These are phyloP conservation scores for Phoenix roebelenii DNA, from an alignment of 176 grass and related monocot genomes.

Conservation along the genomic window DNA sequence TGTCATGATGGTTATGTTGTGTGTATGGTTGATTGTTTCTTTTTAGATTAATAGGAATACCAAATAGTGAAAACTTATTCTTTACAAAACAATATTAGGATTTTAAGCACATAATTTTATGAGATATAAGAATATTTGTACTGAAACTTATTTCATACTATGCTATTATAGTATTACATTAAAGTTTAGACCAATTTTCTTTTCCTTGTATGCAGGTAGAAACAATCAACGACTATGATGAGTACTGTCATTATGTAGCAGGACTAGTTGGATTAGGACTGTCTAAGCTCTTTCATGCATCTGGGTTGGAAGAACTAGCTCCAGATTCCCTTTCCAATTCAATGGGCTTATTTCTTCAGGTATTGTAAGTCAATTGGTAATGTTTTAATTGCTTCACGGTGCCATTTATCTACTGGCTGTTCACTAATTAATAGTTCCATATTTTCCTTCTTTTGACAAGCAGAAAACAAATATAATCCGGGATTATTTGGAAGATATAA, in stretches of 20 bases:
- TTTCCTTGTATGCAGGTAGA: constrained; percentile 51
- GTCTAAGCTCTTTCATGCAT: constrained; percentile 85
- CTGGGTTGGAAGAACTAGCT: constrained; percentile 63
- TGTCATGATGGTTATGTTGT: no score
- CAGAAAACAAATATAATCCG: constrained; percentile 99
- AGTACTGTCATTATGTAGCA: constrained; percentile 98
- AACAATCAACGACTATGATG: constrained; percentile 69
- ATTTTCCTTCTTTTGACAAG: neutral
- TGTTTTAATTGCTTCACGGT: neutral
- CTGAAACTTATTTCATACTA: no score
- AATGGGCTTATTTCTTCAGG: constrained; percentile 98
- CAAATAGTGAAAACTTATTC: no score
- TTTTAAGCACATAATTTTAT: no score
- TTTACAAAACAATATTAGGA: no score
- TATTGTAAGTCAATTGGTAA: constrained; percentile 7
- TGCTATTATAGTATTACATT: no score
- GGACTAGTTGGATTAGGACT: constrained; percentile 89
- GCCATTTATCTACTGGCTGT: neutral
- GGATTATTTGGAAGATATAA: constrained; percentile 98
- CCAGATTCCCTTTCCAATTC: constrained; percentile 72
- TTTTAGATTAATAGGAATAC: no score
- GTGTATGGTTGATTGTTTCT: no score
- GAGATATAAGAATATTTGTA: no score
- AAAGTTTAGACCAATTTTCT: neutral
- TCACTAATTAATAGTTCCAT: no score